A percentile compares a stretch with the other conserved stretches of the same genome.
phyloP scores from a whole-genome alignment of 2,329 filamentous ascomycete species.

The Claviceps sp. region DNA sequence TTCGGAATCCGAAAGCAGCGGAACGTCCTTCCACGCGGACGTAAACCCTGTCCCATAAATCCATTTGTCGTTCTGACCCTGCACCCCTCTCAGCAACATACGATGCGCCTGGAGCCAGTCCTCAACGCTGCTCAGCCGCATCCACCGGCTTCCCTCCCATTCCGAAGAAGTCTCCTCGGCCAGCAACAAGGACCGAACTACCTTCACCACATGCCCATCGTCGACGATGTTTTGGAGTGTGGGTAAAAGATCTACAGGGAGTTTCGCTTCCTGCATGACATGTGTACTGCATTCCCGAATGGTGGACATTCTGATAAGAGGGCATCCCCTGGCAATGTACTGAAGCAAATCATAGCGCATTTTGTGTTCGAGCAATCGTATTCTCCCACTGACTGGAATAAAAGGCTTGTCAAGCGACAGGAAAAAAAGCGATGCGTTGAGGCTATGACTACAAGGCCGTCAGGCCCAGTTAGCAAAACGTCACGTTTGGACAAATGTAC shows the following conservation, averaged over 20 bases:
- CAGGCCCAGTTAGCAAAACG: background rate
- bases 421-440: slow-evolving; percentile 64
- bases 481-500: too few species aligned
- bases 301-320: slow-evolving; percentile 30
- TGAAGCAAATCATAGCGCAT: slow-evolving; percentile 59
- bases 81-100: slow-evolving; percentile 49
- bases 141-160: slow-evolving; percentile 33
- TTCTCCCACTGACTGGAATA: slow-evolving; percentile 46
- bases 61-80: slow-evolving; percentile 41
- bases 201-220: slow-evolving; percentile 72
- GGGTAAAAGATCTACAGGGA: slow-evolving; percentile 34
- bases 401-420: slow-evolving; percentile 51
- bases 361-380: slow-evolving; percentile 69
- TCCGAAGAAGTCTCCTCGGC: slow-evolving; percentile 38
- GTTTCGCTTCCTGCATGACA: slow-evolving; percentile 21
- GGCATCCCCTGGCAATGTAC: slow-evolving; percentile 56
- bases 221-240: slow-evolving; percentile 42
- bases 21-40: slow-evolving; percentile 46
- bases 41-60: slow-evolving; percentile 49
- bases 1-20: slow-evolving; percentile 4
- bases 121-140: slow-evolving; percentile 38
- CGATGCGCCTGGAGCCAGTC: slow-evolving; percentile 48
- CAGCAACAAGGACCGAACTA: slow-evolving; percentile 55
- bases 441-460: slow-evolving; percentile 49
- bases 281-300: slow-evolving; percentile 47